Base-by-base conservation (phyloP, 176 grass and related monocot species). In the Triticum turgidum region DNA sequence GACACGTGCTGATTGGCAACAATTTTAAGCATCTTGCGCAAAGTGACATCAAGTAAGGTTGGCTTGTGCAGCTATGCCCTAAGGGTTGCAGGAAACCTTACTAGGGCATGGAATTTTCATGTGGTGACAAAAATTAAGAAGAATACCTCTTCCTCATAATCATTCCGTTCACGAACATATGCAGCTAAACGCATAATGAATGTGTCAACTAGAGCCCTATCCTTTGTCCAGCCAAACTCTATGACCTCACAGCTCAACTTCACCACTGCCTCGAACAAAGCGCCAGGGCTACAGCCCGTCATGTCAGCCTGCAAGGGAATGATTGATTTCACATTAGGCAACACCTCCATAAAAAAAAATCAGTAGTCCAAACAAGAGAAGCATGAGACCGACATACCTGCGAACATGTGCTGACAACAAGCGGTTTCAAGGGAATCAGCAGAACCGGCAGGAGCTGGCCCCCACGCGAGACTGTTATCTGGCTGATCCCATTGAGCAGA, bases 171-270 rank as follows among this genome's bases (percentile, higher is more conserved):
- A 75, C 97, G 92, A 87, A 99, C 95, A 88, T 93, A 96, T 59
- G 97, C 86, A 92, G 97, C 97, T 83, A 98, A 70, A 45, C 97
- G 91, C 97, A 98, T 98, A 78, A 98, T 86, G 77, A 96, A 98
- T 69, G 97, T 98, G 88, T 98, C 97, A 73, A 98, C 97, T 80
- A 98, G 94, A 88, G 93, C 92, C 82, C 97, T 92, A 88, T 98
- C 97, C 76, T 98, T 98, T 70, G 88, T 95, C 97, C 97, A 98
- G 25, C 97, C 97, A 83, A 98, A 98, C 89, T 98, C 97, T 84
- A 98, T 98, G 83, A 98, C 96, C 89, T 96, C 94, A 89, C 97
- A 98, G 79, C 97, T 96, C 83, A 98, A 87, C 83, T 96, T 96
- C 76, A 89, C 95, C 18, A 98, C 93, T 64, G 94, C 85, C 56